Base-by-base conservation (phyloP, 2,329 filamentous ascomycete genomes). In the Penicillium sp. region DNA sequence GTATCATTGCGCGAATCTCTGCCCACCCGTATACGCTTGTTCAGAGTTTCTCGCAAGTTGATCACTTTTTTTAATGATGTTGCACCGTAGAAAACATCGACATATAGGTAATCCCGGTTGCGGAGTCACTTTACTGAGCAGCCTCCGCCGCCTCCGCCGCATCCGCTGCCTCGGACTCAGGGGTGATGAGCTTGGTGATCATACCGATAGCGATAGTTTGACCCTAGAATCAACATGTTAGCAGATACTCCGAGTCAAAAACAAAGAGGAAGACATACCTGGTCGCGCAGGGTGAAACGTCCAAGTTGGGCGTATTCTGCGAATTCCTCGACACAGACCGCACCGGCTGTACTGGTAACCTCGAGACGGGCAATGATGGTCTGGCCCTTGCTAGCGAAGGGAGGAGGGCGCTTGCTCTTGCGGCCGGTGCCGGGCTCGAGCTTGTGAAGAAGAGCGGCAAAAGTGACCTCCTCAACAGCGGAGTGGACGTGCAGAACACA, bases 121-220 rank as follows among this genome's bases (percentile, higher is more conserved):
- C 12, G 12, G 18, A 43, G 43, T 22, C 29, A 33, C 41, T 49
- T 43, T 30, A 52, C 44, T 38, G 27, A 22, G 19, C 19, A 22
- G 19, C 19, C 19, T 22, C 19, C 3, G 19, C 19, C 19, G 19
- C 19, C 19, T 22, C 3, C 3, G 19, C 19, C 19, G 3, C 3
- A 22, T 22, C 19, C 19, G 3, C 3, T 3, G 30, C 51, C 25
- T 61, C 57, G 19, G 55, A 48, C 28, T 66, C 63, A 16, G 58
- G 19, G 27, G 45, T 44, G 60, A 88, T 82, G 53, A 99, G 81
- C 80, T 91, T 96, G 52, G 89, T 96, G 71, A 99, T 95, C 82
- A 99, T 99, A 66, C 93, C 93, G 75, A 99, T 99, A 49, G 93
- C 93, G 76, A 99, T 96, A 0, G 93, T 99, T 87, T 97, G 92